phyloP scores from a whole-genome alignment of 2,329 filamentous ascomycete species.

The Chaetomiaceae sp. region DNA sequence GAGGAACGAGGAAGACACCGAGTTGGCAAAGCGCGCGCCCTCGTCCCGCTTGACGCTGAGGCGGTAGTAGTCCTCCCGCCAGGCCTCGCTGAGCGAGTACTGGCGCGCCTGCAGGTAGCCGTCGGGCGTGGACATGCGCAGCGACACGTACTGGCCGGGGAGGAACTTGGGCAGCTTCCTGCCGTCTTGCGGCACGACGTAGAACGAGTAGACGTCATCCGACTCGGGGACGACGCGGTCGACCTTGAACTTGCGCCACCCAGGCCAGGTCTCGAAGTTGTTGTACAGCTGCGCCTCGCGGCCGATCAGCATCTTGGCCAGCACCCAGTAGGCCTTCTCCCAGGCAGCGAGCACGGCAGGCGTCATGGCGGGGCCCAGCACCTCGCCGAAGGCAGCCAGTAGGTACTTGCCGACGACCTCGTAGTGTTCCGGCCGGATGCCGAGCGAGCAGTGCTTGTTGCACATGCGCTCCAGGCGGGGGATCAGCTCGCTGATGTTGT shows the following conservation, averaged over 20 bases:
- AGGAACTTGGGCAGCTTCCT: slow-evolving; percentile 55
- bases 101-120: slow-evolving; percentile 61
- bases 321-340: slow-evolving; percentile 65
- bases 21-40: slow-evolving; percentile 40
- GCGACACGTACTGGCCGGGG: slow-evolving; percentile 67
- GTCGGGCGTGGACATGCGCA: slow-evolving; percentile 51
- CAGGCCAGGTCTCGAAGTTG: slow-evolving; percentile 55
- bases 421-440: slow-evolving; percentile 64
- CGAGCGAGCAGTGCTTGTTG: slow-evolving; percentile 68
- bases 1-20: slow-evolving; percentile 39
- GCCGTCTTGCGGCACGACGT: slow-evolving; percentile 58
- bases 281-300: slow-evolving; percentile 59
- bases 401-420: slow-evolving; percentile 64
- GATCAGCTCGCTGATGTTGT: slow-evolving; percentile 50
- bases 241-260: slow-evolving; percentile 63
- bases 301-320: slow-evolving; percentile 65
- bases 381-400: slow-evolving; percentile 58
- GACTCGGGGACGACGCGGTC: slow-evolving; percentile 59
- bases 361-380: slow-evolving; percentile 62
- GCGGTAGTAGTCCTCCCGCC: slow-evolving; percentile 56
- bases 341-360: slow-evolving; percentile 60
- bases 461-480: slow-evolving; percentile 53
- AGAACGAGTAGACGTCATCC: slow-evolving; percentile 64
- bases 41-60: slow-evolving; percentile 65
- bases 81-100: slow-evolving; percentile 65